A percentile compares a stretch with the other conserved stretches of the same genome.
Conservation (phyloP, 306 rosid species). For the Albizia julibrissin region DNA sequence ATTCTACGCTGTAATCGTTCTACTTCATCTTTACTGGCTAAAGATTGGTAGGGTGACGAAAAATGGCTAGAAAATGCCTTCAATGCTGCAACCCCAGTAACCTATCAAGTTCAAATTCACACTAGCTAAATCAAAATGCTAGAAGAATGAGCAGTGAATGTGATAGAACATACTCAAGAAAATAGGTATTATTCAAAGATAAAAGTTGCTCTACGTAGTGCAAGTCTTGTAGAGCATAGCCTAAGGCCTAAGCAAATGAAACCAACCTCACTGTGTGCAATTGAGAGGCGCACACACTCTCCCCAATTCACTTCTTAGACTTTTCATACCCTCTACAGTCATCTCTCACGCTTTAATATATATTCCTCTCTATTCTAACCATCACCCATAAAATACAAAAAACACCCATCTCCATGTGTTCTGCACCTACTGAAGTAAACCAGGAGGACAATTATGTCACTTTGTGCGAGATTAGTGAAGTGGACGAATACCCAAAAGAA, state of each 20-base stretch:
- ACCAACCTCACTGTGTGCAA: not conserved
- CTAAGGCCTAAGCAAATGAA: too few relatives aligned
- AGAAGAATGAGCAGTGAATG: not conserved
- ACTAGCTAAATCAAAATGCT: not conserved
- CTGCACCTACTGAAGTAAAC: not conserved
- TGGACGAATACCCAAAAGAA: not conserved
- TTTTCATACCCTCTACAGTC: not conserved
- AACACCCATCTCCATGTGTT: not conserved
- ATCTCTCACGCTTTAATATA: not conserved
- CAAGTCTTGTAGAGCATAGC: too few relatives aligned
- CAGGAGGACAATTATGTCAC: not conserved
- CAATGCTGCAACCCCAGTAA: slow-evolving; percentile 64
- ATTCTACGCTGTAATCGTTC: slow-evolving; percentile 55
- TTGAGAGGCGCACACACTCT: not conserved
- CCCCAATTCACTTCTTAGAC: not conserved
- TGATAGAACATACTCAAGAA: not conserved
- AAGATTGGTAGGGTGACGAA: slow-evolving; percentile 48
- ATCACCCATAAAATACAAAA: not conserved
- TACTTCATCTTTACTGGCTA: slow-evolving; percentile 32
- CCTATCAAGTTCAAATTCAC: slow-evolving; percentile 42
- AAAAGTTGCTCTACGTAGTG: too few relatives aligned
- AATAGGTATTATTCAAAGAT: not conserved
- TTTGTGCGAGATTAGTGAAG: not conserved
- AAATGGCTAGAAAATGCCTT: slow-evolving; percentile 55
- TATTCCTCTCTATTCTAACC: not conserved